Evolutionary conservation across 75 land plant species (phyloP), one percentile per base, ranked within the genome.

Genomic region (Sequoia sempervirens): DNA sequence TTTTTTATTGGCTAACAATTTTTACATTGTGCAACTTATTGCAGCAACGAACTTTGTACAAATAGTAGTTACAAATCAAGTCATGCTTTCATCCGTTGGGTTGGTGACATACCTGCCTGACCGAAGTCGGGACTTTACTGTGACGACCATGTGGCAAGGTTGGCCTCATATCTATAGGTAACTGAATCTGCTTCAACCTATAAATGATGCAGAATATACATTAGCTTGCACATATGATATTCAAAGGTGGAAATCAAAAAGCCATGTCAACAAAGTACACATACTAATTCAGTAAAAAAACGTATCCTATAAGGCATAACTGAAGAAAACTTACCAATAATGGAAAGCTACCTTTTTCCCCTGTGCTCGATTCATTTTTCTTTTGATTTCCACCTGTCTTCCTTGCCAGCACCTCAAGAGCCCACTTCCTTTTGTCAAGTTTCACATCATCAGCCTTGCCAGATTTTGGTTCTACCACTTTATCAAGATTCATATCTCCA

Each of bases 381-480:
- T 80, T 87, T 56, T 83, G 69, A 81, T 15, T 38, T 68, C 64
- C 32, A 80, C 52, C 78, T 37, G 85, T 84, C 89, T 92, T 94
- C 80, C 99, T 93, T 46, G 99, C 99, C 80, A 98, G 92, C 58
- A 98, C 86, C 83, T 94, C 94, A 73, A 93, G 85, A 1, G 98
- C 99, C 99, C 97, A 96, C 84, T 93, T 93, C 80, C 90, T 91
- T 88, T 93, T 98, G 84, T 96, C 95, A 75, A 12, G 82, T 81
- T 85, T 92, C 66, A 66, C 83, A 80, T 84, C 83, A 80, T 86
- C 84, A 74, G 91, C 83, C 38, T 82, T 85, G 76, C 66, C 82
- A 46, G 14, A 54, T 34, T 37, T 34, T 32, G 81, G 37, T 64
- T 70, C 38, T 85, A 40, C 72, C 34, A 75, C 17, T 88, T 94